Evolutionary conservation across 768 basidiomycete species (phyloP).

Genomic region (Boletus rex-veris): DNA sequence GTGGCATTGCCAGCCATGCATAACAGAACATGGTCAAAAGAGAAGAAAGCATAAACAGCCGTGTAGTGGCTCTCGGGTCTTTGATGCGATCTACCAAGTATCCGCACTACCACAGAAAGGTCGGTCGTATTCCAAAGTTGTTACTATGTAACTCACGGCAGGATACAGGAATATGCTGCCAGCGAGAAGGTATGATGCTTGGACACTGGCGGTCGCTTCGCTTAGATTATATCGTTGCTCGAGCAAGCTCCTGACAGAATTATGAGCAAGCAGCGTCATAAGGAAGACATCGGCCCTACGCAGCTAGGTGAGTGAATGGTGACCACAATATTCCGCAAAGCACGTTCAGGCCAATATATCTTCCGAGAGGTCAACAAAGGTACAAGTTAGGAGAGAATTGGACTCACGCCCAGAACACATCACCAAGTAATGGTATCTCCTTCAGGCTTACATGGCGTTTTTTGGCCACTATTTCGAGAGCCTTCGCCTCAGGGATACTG

Average conservation of each 20-base stretch:
- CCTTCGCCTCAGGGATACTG: constrained; percentile 54
- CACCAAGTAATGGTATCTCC: constrained; percentile 64
- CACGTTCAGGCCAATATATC: constrained; percentile 73
- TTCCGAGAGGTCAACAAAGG: constrained; percentile 24
- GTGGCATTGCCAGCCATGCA: constrained; percentile 63
- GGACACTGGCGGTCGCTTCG: constrained; percentile 57
- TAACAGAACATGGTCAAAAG: constrained; percentile 58
- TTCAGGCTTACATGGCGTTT: constrained; percentile 59
- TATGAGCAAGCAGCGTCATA: constrained; percentile 4
- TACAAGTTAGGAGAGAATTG: not conserved
- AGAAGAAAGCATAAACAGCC: constrained; percentile 57
- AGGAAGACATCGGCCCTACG: constrained; percentile 40
- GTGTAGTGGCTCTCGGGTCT: constrained; percentile 53
- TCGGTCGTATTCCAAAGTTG: not conserved
- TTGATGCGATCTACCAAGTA: constrained; percentile 59
- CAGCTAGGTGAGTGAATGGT: constrained; percentile 72
- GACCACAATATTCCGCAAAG: constrained; percentile 76
- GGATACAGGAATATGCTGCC: constrained; percentile 72
- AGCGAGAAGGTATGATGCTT: constrained; percentile 68
- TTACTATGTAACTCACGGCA: constrained; percentile 40
- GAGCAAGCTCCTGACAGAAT: constrained; percentile 57
- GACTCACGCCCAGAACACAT: constrained; percentile 74
- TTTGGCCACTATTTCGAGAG: constrained; percentile 60
- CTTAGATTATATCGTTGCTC: constrained; percentile 60
- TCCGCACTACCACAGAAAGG: constrained; percentile 46